Percentiles rank a stretch among this genome's conserved stretches.
phyloP scores from a whole-genome alignment of 2,329 filamentous ascomycete genomes.

The Ceratocystis eucalypticola region DNA sequence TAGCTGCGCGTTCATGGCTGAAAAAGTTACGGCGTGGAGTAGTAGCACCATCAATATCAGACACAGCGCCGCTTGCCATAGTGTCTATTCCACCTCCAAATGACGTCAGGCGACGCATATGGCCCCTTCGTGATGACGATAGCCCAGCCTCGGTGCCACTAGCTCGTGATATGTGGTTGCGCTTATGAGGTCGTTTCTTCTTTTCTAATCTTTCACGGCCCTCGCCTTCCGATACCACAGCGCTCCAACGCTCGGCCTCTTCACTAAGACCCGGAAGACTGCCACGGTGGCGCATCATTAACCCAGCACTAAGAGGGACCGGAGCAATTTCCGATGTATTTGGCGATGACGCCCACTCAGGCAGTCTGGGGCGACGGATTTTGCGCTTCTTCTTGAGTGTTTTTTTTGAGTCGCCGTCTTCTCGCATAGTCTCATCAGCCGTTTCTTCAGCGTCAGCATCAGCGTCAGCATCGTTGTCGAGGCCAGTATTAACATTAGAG shows the following conservation, averaged over 20 bases:
- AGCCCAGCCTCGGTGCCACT: conserved; percentile 16
- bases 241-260: conserved; percentile 39
- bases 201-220: conserved; percentile 49
- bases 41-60: conserved; percentile 45
- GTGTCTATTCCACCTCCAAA: conserved; percentile 40
- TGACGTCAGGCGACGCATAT: conserved; percentile 52
- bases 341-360: conserved; percentile 47
- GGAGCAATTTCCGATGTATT: conserved; percentile 34
- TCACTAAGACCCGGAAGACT: conserved; percentile 50
- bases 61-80: conserved; percentile 31
- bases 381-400: conserved; percentile 51
- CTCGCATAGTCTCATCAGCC: conserved; percentile 41
- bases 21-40: conserved; percentile 44
- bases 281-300: conserved; percentile 47
- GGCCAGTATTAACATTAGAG: background rate
- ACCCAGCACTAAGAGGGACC: conserved; percentile 26
- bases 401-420: conserved; percentile 41
- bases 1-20: conserved; percentile 53
- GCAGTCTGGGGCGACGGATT: conserved; percentile 41
- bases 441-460: conserved; percentile 78
- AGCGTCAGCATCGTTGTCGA: conserved; percentile 45
- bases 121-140: conserved; percentile 30
- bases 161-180: conserved; percentile 19
- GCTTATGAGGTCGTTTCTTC: conserved; percentile 15
- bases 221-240: conserved; percentile 56